Evolutionary conservation across 768 basidiomycete species (phyloP), one percentile per base, ranked within the genome.

Genomic region (Boletus barrowsii): DNA sequence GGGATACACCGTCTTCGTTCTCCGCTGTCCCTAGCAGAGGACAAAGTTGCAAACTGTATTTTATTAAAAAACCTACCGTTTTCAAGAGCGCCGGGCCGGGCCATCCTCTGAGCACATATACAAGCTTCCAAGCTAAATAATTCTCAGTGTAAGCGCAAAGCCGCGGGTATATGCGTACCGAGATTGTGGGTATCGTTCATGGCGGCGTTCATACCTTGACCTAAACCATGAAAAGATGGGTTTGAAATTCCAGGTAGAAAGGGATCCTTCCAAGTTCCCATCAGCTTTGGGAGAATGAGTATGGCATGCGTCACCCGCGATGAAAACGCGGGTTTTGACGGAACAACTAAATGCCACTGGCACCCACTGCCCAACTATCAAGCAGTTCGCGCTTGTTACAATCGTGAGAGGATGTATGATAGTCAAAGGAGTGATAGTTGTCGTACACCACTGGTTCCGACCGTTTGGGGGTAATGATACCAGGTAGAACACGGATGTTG

Each of bases 131-230:
- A 1, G 71, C 75, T 70, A 30, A 36, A 33, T 18, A 13, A 42
- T 18, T 13, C 4, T 86, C 80, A 85, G 81, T 22, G 78, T 79
- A 63, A 82, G 82, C 4, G 79, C 0, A 24, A 8, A 10, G 14
- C 47, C 0, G n/a, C 10, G 20, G 5, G 42, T 4, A 37, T 4
- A 32, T 3, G 53, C 69, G 29, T 53, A 79, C 83, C 77, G n/a
- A 90, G 76, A 61, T 88, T 89, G 58, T 86, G 86, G 13, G 81
- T 76, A 62, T 88, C 87, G 42, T 81, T 83, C 81, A 88, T 86
- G 55, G 81, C 82, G 9, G 84, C 85, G 60, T 87, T 86, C 85
- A 86, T 83, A 17, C 85, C 87, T 64, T 88, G 87, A 10, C 86
- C 83, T 83, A 43, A 37, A 50, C 17, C 24, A 18, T 1, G 6